A percentile compares a stretch with the other conserved stretches of the same genome.
Conservation (phyloP, 306 rosid genomes). For the Prunus kanzakura region DNA sequence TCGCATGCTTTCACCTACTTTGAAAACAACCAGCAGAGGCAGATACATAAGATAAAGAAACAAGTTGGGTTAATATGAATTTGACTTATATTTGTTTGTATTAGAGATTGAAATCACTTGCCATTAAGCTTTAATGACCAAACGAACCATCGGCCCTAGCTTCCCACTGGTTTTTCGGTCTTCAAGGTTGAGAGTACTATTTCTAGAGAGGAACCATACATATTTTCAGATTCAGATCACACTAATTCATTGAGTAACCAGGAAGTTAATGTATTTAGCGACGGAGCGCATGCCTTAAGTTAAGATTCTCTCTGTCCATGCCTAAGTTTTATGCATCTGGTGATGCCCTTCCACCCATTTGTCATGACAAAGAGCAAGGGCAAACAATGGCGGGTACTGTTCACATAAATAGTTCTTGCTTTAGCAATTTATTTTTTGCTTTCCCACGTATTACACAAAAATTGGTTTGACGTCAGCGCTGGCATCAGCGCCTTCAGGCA, state of each 20-base stretch:
- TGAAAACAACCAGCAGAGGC: not conserved
- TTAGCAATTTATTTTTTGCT: too few species aligned
- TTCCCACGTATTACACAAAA: too few species aligned
- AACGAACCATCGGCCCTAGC: not conserved
- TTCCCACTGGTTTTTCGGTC: not conserved
- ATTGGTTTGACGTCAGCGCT: too few species aligned
- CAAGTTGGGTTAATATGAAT: not conserved
- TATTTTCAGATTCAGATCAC: not conserved
- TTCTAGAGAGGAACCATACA: not conserved
- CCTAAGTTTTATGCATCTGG: too few species aligned
- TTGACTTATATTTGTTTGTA: not conserved
- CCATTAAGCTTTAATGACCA: not conserved
- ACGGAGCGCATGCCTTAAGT: too few species aligned
- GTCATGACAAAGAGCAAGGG: too few species aligned
- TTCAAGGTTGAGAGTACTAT: not conserved
- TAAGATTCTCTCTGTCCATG: too few species aligned
- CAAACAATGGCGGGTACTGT: too few species aligned
- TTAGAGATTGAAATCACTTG: not conserved
- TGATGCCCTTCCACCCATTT: too few species aligned
- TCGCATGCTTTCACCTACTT: not conserved
- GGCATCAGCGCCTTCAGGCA: too few species aligned
- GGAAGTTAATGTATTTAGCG: not conserved
- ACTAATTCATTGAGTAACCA: not conserved
- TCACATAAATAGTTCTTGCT: too few species aligned
- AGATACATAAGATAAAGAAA: not conserved